A percentile compares a stretch with the other conserved stretches of the same genome.
Conservation (phyloP, 805 yeast species). For the Saccharomycodes ludwigii region DNA sequence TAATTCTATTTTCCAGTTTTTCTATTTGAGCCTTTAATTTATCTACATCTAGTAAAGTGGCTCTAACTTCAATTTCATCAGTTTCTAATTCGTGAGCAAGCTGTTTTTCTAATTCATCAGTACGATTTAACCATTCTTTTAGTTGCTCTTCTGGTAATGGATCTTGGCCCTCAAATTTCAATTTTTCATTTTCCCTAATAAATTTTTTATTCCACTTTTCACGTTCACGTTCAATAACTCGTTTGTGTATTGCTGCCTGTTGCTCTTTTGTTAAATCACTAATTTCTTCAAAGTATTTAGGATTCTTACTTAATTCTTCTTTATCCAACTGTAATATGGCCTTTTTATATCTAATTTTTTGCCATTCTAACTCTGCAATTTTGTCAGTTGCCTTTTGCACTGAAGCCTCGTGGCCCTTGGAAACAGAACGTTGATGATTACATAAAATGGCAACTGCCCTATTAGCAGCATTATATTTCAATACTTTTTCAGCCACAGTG, state of each 20-base stretch:
- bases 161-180: conserved; percentile 43
- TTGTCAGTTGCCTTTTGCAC: conserved; percentile 70
- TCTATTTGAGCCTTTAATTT: conserved; percentile 62
- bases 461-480: conserved; percentile 86
- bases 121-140: conserved; percentile 43
- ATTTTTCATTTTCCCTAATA: conserved; percentile 66
- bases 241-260: conserved; percentile 42
- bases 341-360: conserved; percentile 58
- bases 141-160: conserved; percentile 42
- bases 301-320: conserved; percentile 33
- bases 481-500: conserved; percentile 75
- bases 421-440: conserved; percentile 91
- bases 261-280: conserved; percentile 57
- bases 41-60: conserved; percentile 41
- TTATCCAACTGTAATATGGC: conserved; percentile 60
- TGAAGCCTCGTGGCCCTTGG: conserved; percentile 71
- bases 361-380: conserved; percentile 76
- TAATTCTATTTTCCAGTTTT: conserved; percentile 57
- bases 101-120: conserved; percentile 37
- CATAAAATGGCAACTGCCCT: conserved; percentile 91
- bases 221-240: conserved; percentile 50
- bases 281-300: conserved; percentile 53
- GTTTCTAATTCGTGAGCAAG: conserved; percentile 46
- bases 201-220: conserved; percentile 57
- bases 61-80: conserved; percentile 45